Conservation (phyloP, 306 rosid genomes). For the Elaeagnus macrophylla region DNA sequence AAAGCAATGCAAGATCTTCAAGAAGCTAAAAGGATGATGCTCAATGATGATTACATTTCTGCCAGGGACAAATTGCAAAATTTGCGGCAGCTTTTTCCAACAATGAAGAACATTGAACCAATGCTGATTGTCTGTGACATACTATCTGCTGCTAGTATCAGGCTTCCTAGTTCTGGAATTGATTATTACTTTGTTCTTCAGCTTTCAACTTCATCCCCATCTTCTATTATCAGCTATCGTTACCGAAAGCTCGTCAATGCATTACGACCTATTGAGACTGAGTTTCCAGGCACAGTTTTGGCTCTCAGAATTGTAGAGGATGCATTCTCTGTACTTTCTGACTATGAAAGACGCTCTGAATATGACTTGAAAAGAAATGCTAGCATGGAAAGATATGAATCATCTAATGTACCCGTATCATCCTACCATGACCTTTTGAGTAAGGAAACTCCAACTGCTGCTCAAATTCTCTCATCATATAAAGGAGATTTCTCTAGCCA, state of each 20-base stretch:
- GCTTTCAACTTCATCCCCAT: background rate
- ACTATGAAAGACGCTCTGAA: background rate
- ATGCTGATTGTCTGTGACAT: slow-evolving; percentile 15
- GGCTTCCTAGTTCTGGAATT: slow-evolving; percentile 14
- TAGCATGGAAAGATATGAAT: background rate
- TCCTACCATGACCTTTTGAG: too few species aligned
- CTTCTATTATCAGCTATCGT: background rate
- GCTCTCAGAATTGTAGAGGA: slow-evolving; percentile 13
- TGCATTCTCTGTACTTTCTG: slow-evolving; percentile 12
- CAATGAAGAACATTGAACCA: slow-evolving; percentile 8
- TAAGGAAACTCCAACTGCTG: too few species aligned
- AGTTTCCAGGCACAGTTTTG: slow-evolving; percentile 9
- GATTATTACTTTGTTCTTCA: slow-evolving; percentile 20
- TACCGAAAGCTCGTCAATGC: slow-evolving; percentile 1
- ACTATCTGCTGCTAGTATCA: slow-evolving; percentile 5
- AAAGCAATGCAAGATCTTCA: slow-evolving; percentile 1
- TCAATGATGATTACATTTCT: background rate
- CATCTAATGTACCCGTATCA: background rate
- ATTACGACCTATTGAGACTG: slow-evolving; percentile 3
- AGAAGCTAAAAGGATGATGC: slow-evolving; percentile 11
- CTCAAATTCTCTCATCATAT: too few species aligned
- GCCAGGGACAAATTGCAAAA: slow-evolving; percentile 11
- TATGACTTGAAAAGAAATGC: slow-evolving; percentile 6
- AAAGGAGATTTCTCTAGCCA: too few species aligned
- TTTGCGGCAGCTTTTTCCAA: slow-evolving; percentile 1